Percentiles rank a stretch among this genome's conserved stretches.
Conservation (phyloP, 331 rosid species). For the Phaseolus coccineus region DNA sequence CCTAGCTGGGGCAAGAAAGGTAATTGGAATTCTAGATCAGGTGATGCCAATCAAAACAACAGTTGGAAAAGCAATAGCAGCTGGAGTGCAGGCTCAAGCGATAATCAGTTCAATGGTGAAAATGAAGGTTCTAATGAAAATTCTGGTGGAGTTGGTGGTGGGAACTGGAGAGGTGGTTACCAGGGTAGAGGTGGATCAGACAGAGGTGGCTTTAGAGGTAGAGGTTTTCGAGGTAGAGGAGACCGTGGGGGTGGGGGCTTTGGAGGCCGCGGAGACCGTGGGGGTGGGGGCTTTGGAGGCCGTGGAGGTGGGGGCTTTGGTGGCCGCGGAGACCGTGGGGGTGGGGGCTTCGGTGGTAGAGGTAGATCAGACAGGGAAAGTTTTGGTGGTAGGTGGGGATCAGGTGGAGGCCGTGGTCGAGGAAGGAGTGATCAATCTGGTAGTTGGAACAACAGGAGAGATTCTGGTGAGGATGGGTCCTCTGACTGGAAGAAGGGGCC, state of each 20-base stretch:
- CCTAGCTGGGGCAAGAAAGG: conserved; percentile 59
- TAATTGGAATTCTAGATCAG: conserved; percentile 46
- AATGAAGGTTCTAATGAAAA: conserved; percentile 47
- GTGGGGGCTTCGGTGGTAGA: conserved; percentile 55
- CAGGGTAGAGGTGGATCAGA: conserved; percentile 45
- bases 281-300: conserved; percentile 64
- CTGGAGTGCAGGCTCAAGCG: conserved; percentile 38
- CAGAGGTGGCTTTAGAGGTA: conserved; percentile 66
- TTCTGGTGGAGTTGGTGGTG: conserved; percentile 51
- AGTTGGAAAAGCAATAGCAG: conserved; percentile 55
- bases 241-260: conserved; percentile 56
- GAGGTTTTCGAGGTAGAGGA: conserved; percentile 61
- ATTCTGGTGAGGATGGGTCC: conserved; percentile 54
- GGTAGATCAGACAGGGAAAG: conserved; percentile 46
- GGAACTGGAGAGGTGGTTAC: conserved; percentile 69
- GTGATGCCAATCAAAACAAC: conserved; percentile 39
- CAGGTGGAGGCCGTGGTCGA: conserved; percentile 60
- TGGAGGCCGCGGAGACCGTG: conserved; percentile 62
- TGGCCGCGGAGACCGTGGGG: conserved; percentile 55
- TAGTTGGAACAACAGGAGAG: conserved; percentile 57
- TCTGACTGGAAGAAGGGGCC: conserved; percentile 66
- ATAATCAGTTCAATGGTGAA: background rate
- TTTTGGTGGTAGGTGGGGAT: conserved; percentile 53
- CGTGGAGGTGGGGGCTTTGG: conserved; percentile 58
- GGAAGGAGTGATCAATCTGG: conserved; percentile 74